phyloP scores from a whole-genome alignment of 345 rosid species.

The Eucalyptus cloeziana region DNA sequence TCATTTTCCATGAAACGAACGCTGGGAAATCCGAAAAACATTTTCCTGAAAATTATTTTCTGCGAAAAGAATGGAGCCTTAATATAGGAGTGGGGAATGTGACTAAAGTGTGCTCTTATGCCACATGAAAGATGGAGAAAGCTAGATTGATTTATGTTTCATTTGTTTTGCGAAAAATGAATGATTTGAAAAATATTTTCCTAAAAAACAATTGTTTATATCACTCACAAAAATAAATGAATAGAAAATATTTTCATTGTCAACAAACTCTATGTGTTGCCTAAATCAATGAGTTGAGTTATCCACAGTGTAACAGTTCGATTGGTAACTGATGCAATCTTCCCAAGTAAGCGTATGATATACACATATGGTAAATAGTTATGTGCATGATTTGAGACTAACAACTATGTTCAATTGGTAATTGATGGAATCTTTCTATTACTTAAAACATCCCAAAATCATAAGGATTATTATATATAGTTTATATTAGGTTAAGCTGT shows the following conservation, averaged over 20 bases:
- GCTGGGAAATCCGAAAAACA: no score
- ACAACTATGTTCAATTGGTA: background rate
- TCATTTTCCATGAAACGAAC: no score
- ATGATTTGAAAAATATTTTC: background rate
- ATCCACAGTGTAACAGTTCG: background rate
- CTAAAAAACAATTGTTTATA: background rate
- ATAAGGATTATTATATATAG: background rate
- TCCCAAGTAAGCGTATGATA: background rate
- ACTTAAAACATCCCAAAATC: background rate
- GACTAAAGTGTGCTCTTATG: background rate
- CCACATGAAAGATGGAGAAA: background rate
- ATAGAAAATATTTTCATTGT: background rate
- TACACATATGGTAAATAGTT: background rate
- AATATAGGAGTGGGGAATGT: background rate
- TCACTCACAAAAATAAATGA: background rate
- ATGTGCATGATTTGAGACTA: background rate
- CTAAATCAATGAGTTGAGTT: background rate
- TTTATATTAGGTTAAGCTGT: background rate
- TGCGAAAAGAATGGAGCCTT: no score
- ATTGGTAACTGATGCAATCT: background rate
- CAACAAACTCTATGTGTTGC: background rate
- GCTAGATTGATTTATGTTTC: background rate
- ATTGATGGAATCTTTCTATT: background rate
- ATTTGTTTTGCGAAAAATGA: accelerated
- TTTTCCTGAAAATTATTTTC: no score